Percentiles rank a stretch among this genome's conserved stretches.
Conservation (phyloP, 768 basidiomycete genomes). For the Austroboletus eburneus region DNA sequence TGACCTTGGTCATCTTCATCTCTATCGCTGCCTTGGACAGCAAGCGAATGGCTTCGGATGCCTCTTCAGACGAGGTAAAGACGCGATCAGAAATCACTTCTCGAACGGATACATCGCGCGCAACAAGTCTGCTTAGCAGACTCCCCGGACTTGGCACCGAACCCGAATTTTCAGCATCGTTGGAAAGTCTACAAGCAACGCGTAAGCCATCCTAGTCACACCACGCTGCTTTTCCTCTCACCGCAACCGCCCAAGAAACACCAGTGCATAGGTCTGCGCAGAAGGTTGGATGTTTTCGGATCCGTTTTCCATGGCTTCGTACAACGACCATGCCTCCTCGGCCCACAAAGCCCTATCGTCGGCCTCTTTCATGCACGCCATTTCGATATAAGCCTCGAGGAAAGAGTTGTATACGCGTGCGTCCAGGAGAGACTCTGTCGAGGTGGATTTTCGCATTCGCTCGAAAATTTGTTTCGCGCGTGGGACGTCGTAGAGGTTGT, state of each 20-base stretch:
- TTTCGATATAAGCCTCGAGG: slow-evolving; percentile 57
- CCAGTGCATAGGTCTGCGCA: slow-evolving; percentile 60
- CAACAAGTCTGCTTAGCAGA: slow-evolving; percentile 44
- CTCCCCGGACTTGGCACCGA: slow-evolving; percentile 16
- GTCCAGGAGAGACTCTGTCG: slow-evolving; percentile 46
- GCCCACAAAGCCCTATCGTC: slow-evolving; percentile 52
- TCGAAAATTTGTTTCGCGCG: slow-evolving; percentile 76
- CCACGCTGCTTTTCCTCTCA: slow-evolving; percentile 28
- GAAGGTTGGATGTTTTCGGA: slow-evolving; percentile 48
- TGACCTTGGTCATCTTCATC: slow-evolving; percentile 44
- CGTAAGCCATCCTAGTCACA: slow-evolving; percentile 12
- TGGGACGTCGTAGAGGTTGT: slow-evolving; percentile 67
- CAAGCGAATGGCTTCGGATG: slow-evolving; percentile 47
- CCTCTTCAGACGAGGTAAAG: slow-evolving; percentile 52
- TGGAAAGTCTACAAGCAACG: slow-evolving; percentile 34
- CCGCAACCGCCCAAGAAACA: slow-evolving; percentile 59
- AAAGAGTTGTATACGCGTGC: slow-evolving; percentile 58
- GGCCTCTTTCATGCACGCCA: slow-evolving; percentile 48
- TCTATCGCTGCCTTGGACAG: slow-evolving; percentile 61
- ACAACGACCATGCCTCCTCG: slow-evolving; percentile 58
- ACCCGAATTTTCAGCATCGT: slow-evolving; percentile 26
- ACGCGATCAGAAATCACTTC: slow-evolving; percentile 55
- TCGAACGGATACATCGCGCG: slow-evolving; percentile 46
- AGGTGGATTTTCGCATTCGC: slow-evolving; percentile 43
- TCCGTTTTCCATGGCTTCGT: slow-evolving; percentile 49